phyloP scores from a whole-genome alignment of 768 basidiomycete genomes.

The Termitomyces sp. region DNA sequence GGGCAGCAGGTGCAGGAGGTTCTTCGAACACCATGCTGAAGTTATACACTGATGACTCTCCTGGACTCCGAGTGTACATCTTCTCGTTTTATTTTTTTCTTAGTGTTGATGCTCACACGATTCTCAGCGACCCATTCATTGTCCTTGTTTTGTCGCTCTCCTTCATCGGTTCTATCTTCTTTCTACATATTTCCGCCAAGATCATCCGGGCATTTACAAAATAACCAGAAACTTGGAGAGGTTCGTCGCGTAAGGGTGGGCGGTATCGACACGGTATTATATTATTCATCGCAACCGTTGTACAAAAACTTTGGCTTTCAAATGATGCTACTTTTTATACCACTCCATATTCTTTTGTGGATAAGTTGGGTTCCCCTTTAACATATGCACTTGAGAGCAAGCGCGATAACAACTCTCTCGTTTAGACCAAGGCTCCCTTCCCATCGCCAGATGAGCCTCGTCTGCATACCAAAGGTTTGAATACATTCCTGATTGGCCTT shows the following conservation, averaged over 20 bases:
- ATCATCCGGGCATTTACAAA: conserved; percentile 88
- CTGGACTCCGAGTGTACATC: conserved; percentile 93
- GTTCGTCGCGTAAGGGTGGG: conserved; percentile 5
- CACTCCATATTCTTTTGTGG: conserved; percentile 13
- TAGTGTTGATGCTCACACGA: conserved; percentile 1
- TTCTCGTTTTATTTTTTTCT: not conserved
- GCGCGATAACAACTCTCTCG: not conserved
- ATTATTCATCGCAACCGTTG: conserved; percentile 22
- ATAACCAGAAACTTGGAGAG: conserved; percentile 27
- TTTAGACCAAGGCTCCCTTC: not conserved
- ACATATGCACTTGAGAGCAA: not conserved
- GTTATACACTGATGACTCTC: conserved; percentile 97
- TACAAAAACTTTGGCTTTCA: conserved; percentile 30
- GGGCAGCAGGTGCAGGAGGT: conserved; percentile 93
- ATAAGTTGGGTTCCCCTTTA: not conserved
- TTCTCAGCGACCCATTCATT: conserved; percentile 85
- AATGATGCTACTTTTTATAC: conserved; percentile 27
- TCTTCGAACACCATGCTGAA: conserved; percentile 98
- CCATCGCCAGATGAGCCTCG: not conserved
- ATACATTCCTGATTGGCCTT: not conserved
- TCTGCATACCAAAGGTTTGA: not conserved
- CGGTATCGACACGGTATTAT: conserved; percentile 22
- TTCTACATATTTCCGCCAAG: conserved; percentile 96
- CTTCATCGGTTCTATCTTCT: conserved; percentile 98
- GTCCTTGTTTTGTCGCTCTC: conserved; percentile 93